Evolutionary conservation across 1,284 basidiomycete genomes (phyloP), one percentile per base, ranked within the genome.

Genomic region (Trametes pubescens): DNA sequence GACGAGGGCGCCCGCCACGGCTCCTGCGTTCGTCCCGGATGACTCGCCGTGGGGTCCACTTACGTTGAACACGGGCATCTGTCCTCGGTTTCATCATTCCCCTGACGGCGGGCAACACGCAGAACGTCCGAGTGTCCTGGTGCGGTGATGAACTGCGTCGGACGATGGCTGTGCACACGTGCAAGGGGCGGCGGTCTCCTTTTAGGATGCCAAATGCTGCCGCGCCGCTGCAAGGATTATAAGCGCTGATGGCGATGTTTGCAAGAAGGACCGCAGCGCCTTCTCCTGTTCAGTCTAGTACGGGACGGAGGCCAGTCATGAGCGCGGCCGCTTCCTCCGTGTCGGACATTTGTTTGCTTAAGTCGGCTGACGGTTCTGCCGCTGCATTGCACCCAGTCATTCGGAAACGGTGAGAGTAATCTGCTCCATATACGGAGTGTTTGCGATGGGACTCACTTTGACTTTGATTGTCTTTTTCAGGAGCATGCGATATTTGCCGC

Each of bases 1-100:
- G 29, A 13, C 22, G 9, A 43, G 52, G 32, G 37, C 47, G 29
- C 46, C 14, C 13, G 26, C 22, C 4, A 18, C 26, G 9, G 16
- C 14, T 32, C 13, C 53, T 11, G 16, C 22, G 18, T 47, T 56
- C 24, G 52, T 22, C 1, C 37, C 9, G 29, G 11, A 53, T 61
- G 59, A 61, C 59, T 61, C 53, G 53, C 22, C 59, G 59, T 61
- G 53, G 37, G 53, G 26, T 46, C 5, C 22, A 16, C 24, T 7
- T 26, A 43, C 32, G 37, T 29, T 21, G 32, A 6, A 7, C 11
- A 48, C 8, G 11, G 4, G 8, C 29, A 2, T 37, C 14, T 40
- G 34, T 13, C 51, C 3, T 34, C 9, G 9, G 40, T 38, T 32
- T 34, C 26, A 60, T 60, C 59, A 54, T 51, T 4, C 21, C 9